These are phyloP conservation scores for Emergomyces pasteurianus DNA, from an alignment of 2,329 filamentous ascomycete species.

Conservation along the genomic window DNA sequence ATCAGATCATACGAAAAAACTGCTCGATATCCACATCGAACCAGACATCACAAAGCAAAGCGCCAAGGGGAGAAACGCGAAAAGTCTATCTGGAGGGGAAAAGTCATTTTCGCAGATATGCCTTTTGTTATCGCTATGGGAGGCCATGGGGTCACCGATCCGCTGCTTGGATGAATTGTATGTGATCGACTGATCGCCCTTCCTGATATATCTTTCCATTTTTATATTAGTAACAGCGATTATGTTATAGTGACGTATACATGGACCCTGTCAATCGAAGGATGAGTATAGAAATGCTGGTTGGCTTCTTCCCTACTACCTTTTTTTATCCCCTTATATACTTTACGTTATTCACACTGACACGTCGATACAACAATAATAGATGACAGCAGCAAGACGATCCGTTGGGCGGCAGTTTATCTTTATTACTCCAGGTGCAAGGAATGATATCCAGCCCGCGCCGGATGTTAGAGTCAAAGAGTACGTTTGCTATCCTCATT, in stretches of 20 bases:
- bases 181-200: constrained; percentile 14
- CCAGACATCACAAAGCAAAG: constrained; percentile 57
- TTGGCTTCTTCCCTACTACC: constrained; percentile 34
- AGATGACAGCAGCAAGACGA: constrained; percentile 73
- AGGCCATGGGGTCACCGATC: constrained; percentile 92
- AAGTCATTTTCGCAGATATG: constrained; percentile 98
- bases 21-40: constrained; percentile 63
- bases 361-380: constrained; percentile 20
- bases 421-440: constrained; percentile 86
- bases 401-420: constrained; percentile 91
- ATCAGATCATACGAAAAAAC: constrained; percentile 62
- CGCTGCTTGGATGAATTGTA: constrained; percentile 90
- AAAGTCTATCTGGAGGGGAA: constrained; percentile 87
- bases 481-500: constrained; percentile 16
- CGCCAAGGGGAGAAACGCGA: constrained; percentile 65
- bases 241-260: constrained; percentile 61
- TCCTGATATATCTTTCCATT: background rate
- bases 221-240: constrained; percentile 6
- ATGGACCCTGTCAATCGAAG: constrained; percentile 97
- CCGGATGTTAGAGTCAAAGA: constrained; percentile 35
- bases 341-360: background rate
- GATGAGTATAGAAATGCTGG: constrained; percentile 87
- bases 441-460: constrained; percentile 40
- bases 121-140: constrained; percentile 84
- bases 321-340: constrained; percentile 1